These are phyloP conservation scores for Penicillium expansum DNA, from an alignment of 2,329 filamentous ascomycete genomes.

Conservation along the genomic window DNA sequence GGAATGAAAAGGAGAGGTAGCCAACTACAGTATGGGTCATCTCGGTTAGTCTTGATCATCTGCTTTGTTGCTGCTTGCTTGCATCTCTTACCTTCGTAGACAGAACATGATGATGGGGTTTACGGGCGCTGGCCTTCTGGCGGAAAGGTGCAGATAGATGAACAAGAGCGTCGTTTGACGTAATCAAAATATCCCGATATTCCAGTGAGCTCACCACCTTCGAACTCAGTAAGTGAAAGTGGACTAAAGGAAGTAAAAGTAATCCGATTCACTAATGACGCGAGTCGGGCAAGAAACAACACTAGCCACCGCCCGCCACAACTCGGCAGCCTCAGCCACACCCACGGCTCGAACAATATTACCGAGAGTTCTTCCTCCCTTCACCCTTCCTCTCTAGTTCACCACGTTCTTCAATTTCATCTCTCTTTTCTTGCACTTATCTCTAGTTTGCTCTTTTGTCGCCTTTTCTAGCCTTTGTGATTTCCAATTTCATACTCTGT, in stretches of 20 bases:
- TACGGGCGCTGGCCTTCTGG: conserved; percentile 1
- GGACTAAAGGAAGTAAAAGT: neutral
- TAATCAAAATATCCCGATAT: neutral
- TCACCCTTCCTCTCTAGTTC: conserved; percentile 25
- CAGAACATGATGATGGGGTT: conserved; percentile 57
- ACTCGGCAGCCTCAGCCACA: conserved; percentile 17
- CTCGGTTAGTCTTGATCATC: neutral
- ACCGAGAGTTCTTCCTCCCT: conserved; percentile 20
- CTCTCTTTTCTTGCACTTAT: conserved; percentile 18
- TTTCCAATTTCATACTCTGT: conserved; percentile 9
- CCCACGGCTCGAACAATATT: conserved; percentile 13
- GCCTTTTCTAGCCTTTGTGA: conserved; percentile 13
- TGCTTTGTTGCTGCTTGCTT: neutral
- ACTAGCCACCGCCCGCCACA: conserved; percentile 10
- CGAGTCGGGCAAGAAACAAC: conserved; percentile 4
- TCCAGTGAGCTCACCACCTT: neutral
- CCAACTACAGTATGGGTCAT: conserved; percentile 57
- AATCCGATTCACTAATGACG: conserved; percentile 1
- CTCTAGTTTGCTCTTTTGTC: conserved; percentile 18
- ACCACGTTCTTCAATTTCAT: conserved; percentile 21
- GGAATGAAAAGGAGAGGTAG: conserved; percentile 85
- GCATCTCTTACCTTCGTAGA: conserved; percentile 57
- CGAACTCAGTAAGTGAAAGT: neutral
- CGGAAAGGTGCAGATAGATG: neutral
- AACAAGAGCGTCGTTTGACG: neutral